These are phyloP conservation scores for Penicillium thymicola DNA, from an alignment of 2,329 filamentous ascomycete genomes.

Conservation along the genomic window DNA sequence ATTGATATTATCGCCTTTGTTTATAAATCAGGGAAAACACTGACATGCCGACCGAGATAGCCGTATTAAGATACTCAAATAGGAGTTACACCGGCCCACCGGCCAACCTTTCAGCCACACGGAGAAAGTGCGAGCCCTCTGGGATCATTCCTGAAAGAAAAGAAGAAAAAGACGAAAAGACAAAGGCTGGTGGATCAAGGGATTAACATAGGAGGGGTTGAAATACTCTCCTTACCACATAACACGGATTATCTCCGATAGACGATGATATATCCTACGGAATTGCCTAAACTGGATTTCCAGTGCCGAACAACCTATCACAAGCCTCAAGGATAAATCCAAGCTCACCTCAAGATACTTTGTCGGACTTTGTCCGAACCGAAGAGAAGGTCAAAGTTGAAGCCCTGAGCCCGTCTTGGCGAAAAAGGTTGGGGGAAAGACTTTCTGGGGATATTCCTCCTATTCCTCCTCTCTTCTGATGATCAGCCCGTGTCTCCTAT, in stretches of 20 bases:
- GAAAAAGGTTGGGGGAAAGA: background rate
- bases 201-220: background rate
- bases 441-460: background rate
- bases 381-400: background rate
- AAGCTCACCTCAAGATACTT: background rate
- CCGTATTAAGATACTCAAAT: too few species aligned
- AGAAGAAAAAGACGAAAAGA: too few species aligned
- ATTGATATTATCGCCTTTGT: background rate
- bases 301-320: background rate
- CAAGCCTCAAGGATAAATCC: background rate
- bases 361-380: slow-evolving; percentile 7
- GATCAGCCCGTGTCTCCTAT: background rate
- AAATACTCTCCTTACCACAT: background rate
- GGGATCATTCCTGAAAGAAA: too few species aligned
- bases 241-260: background rate
- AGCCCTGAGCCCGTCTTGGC: background rate
- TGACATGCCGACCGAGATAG: background rate
- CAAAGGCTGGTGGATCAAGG: too few species aligned
- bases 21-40: background rate
- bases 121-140: slow-evolving; percentile 3
- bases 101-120: background rate
- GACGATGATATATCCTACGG: background rate
- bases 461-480: background rate
- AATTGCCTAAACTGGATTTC: background rate
- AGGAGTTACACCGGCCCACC: slow-evolving; percentile 5